These are phyloP conservation scores for Arxiozyma heterogenica DNA, from an alignment of 1,139 yeast genomes.

Conservation along the genomic window DNA sequence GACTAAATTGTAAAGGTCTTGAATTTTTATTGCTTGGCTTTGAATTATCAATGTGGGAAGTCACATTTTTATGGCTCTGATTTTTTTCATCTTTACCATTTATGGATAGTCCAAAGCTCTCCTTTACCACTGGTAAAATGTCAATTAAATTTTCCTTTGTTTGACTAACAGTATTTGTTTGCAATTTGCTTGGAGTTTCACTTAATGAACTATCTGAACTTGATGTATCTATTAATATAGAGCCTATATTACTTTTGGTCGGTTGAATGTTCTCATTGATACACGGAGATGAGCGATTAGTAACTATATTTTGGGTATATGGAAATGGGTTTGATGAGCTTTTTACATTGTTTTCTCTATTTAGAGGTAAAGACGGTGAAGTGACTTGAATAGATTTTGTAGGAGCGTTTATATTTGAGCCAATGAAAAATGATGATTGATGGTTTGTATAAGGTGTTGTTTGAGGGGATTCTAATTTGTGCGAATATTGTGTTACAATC, in stretches of 20 bases:
- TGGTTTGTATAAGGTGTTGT: background rate
- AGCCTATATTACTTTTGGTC: background rate
- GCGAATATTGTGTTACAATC: background rate
- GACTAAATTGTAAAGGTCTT: slow-evolving; percentile 4
- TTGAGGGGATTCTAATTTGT: background rate
- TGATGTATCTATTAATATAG: background rate
- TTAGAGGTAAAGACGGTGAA: background rate
- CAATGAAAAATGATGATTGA: background rate
- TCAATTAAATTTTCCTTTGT: slow-evolving; percentile 1
- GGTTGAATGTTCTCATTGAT: background rate
- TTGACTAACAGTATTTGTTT: background rate
- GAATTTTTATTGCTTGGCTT: background rate
- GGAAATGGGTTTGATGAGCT: slow-evolving; percentile 3
- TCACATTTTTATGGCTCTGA: background rate
- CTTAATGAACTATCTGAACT: background rate
- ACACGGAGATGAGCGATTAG: background rate
- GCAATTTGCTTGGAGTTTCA: background rate
- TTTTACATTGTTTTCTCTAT: background rate
- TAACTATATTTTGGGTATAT: background rate
- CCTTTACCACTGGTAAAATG: background rate
- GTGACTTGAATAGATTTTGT: background rate
- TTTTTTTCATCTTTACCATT: background rate
- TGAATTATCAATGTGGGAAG: background rate
- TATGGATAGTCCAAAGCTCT: background rate
- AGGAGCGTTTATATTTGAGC: background rate